Percentiles rank a stretch among this genome's conserved stretches.
phyloP scores from a whole-genome alignment of 2,329 filamentous ascomycete species.

The Cytospora piceicola region DNA sequence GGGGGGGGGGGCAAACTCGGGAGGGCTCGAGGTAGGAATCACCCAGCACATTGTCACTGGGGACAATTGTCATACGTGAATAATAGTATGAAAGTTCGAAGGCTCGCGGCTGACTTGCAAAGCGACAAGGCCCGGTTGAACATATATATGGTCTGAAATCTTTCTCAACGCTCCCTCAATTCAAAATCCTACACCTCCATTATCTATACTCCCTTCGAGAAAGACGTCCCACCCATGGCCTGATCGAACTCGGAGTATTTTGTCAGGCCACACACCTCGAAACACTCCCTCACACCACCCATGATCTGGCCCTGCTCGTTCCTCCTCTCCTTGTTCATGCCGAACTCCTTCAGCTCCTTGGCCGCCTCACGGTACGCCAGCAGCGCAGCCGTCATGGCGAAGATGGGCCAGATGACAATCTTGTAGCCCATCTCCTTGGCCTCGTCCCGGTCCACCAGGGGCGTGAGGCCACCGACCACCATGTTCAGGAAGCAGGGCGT shows the following conservation, averaged over 20 bases:
- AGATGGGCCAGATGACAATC: slow-evolving; percentile 41
- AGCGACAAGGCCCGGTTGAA: not conserved
- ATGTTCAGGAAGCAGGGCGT: slow-evolving; percentile 41
- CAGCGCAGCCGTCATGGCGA: slow-evolving; percentile 39
- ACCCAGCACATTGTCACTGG: slow-evolving; percentile 9
- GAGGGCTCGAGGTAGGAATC: slow-evolving; percentile 6
- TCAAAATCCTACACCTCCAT: not conserved
- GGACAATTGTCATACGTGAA: not conserved
- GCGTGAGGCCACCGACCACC: slow-evolving; percentile 41
- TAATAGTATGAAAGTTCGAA: not conserved
- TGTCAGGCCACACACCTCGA: slow-evolving; percentile 39
- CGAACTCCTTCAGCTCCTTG: slow-evolving; percentile 39
- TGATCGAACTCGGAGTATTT: slow-evolving; percentile 39
- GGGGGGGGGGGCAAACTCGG: slow-evolving; percentile 5
- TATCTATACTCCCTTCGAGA: slow-evolving; percentile 35
- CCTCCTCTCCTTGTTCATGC: slow-evolving; percentile 38
- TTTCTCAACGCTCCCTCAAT: too few species aligned
- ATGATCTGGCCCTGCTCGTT: slow-evolving; percentile 35
- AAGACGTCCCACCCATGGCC: slow-evolving; percentile 37
- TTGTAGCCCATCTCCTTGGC: slow-evolving; percentile 38
- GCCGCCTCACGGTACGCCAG: slow-evolving; percentile 39
- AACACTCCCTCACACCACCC: slow-evolving; percentile 38
- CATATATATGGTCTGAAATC: too few species aligned
- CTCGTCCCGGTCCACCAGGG: slow-evolving; percentile 36
- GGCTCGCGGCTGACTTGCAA: not conserved